These are phyloP conservation scores for Epichloe festucae DNA, from an alignment of 2,329 filamentous ascomycete genomes.

Conservation along the genomic window DNA sequence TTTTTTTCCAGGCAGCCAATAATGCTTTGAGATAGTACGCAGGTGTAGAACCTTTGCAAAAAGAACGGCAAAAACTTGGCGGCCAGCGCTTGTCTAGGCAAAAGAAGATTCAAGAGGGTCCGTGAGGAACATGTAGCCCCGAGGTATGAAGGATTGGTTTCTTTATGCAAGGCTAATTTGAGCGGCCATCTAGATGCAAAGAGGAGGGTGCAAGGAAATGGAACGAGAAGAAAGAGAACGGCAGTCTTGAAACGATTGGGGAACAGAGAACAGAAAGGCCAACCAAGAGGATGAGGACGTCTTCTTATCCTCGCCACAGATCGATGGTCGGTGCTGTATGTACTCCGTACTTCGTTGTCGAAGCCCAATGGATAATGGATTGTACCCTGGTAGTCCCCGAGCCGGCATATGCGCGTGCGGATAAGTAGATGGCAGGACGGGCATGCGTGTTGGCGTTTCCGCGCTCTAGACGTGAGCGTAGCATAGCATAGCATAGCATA, in stretches of 20 bases:
- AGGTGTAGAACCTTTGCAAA: neutral
- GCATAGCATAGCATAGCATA: too few species aligned
- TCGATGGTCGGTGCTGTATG: too few species aligned
- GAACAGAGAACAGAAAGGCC: slow-evolving; percentile 13
- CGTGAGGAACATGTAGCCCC: neutral
- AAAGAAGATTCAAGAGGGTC: neutral
- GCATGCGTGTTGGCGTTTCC: slow-evolving; percentile 1
- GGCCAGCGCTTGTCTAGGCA: slow-evolving; percentile 3
- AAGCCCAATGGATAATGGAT: neutral
- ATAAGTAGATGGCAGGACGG: neutral
- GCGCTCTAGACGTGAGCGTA: neutral
- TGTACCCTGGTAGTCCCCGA: neutral
- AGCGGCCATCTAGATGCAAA: neutral
- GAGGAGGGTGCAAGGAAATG: slow-evolving; percentile 3
- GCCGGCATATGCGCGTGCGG: neutral
- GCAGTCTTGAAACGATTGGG: slow-evolving; percentile 11
- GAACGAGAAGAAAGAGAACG: slow-evolving; percentile 1
- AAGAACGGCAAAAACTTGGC: neutral
- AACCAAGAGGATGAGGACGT: slow-evolving; percentile 13
- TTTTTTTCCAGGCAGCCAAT: neutral
- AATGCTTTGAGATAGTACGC: neutral
- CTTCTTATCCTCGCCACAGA: slow-evolving; percentile 16
- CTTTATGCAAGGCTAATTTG: neutral
- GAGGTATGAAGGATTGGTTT: neutral
- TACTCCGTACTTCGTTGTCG: too few species aligned